phyloP scores from a whole-genome alignment of 2,329 filamentous ascomycete genomes.

The Alternaria solani region DNA sequence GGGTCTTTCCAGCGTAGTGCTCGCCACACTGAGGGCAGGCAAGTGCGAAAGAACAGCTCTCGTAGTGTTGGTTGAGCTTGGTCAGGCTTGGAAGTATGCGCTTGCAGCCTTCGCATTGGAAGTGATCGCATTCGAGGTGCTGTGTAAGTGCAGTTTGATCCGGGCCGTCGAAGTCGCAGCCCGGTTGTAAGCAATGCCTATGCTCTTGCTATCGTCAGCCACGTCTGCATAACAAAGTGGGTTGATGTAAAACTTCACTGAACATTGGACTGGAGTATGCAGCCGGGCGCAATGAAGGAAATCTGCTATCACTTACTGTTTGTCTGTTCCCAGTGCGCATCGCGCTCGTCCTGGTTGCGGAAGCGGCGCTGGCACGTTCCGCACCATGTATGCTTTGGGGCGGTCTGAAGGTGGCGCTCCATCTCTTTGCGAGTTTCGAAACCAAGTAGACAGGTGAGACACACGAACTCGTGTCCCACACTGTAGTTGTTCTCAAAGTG shows the following conservation, averaged over 20 bases:
- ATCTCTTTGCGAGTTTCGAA: conserved; percentile 34
- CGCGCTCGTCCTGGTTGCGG: conserved; percentile 40
- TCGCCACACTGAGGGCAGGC: conserved; percentile 31
- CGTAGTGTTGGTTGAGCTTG: conserved; percentile 37
- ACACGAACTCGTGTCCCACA: conserved; percentile 39
- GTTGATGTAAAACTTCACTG: background rate
- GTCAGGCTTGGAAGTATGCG: conserved; percentile 38
- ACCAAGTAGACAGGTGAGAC: conserved; percentile 39
- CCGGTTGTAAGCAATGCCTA: conserved; percentile 44
- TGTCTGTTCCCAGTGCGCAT: conserved; percentile 44
- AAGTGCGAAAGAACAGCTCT: conserved; percentile 29
- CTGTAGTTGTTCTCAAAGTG: conserved; percentile 46
- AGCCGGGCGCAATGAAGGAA: background rate
- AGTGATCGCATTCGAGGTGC: conserved; percentile 42
- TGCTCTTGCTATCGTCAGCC: conserved; percentile 25
- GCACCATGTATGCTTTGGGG: conserved; percentile 42
- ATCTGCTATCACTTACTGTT: conserved; percentile 27
- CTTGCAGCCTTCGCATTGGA: conserved; percentile 42
- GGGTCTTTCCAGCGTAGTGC: conserved; percentile 27
- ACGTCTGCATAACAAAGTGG: background rate
- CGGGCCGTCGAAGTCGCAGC: conserved; percentile 43
- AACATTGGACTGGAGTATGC: background rate
- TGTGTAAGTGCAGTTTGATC: conserved; percentile 24
- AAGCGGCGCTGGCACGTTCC: conserved; percentile 38
- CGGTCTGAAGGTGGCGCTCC: conserved; percentile 33